Base-by-base conservation (phyloP, 371 early-diverging fungal species). In the Syncephalastrum sp. region DNA sequence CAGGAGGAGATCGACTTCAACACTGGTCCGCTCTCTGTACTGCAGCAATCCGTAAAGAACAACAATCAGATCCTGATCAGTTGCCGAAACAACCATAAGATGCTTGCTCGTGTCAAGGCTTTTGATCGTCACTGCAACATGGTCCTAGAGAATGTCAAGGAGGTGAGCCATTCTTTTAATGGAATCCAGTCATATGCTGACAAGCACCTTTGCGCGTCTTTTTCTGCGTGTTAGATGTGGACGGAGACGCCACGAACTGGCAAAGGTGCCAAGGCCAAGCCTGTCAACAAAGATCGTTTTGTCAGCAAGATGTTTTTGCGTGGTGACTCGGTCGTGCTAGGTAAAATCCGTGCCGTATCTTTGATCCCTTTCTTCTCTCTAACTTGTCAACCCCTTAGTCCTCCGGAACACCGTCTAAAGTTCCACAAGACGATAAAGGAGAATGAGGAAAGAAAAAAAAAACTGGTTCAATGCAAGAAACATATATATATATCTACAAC, bases 81-180 rank as follows among this genome's bases (percentile, higher is more conserved):
- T 68, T 93, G 91, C 72, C 85, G 99, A 70, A 98, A 98, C 80
- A 98, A 98, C 82, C 88, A 93, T 70, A 97, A 98, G 75, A 82
- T 98, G 56, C 78, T 98, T 21, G 99, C 95, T 23, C 87, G 97
- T 60, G 95, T 98, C 53, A 98, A 98, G 80, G 99, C 98, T 46
- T 98, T 98, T 68, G 98, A 98, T 81, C 88, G 98, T 43, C 98
- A 98, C 71, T 97, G 94, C 84, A 98, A 98, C 78, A 95, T 98
- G 97, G 97, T 97, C 10, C 80, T 98, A 54, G 98, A 98, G 76
- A 96, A 98, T 69, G 98, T 98, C 59, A 96, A 95, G 75, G 99
- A 98, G 82, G 92, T 92, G 72, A 65, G 16, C 7, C 17, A 59
- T 29, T 19, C n/a, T 47, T 47, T 53, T 23, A 47, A 12, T 15